Base-by-base conservation (phyloP, 805 yeast genomes). In the Nakazawaea ishiwadae region DNA sequence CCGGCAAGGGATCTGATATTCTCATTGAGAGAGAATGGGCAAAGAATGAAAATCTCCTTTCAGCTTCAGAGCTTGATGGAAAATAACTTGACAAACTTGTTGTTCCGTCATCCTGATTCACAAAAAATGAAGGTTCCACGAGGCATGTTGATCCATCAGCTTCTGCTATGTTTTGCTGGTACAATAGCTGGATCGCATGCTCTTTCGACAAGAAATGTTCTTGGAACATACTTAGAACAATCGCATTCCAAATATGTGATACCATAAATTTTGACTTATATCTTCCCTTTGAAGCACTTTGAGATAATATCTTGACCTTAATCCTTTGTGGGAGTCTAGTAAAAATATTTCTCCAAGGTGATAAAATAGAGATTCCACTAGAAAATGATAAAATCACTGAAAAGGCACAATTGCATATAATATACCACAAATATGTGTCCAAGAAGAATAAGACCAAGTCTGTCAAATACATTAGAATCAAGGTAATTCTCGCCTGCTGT, bases 281-380 rank as follows among this genome's bases (percentile, higher is more conserved):
- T 45, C 63, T 69, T 12, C 67, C 63, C 35, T 69, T 71, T 65
- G 68, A 65, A 37, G 68, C 73, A 3, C 72, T 63, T 54, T 53
- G 65, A 2, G 69, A 60, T 1, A 75, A 56, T 3, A 75, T 52
- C 46, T 75, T 75, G 2, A 77, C 67, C 44, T 67, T 65, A 2
- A 75, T 72, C 42, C 81, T 53, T 44, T 67, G 68, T 1, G 81
- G 81, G 7, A 75, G 54, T 28, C 77, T 54, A 8, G 75, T 65
- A 52, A 70, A 75, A 6, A 74, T 67, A 52, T 75, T 75, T 51
- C 76, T 66, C 81, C 81, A 75, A 1, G 80, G 81, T 4, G 81
- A 71, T 60, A 77, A 59, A 17, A 74, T 66, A 2, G 79, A 73
- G 19, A 73, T 68, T 2, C 81, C 81, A 48, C 72, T 67, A 39